Evolutionary conservation across 2,329 filamentous ascomycete species (phyloP), one percentile per base, ranked within the genome.

Genomic region (Aspergillus tanneri): DNA sequence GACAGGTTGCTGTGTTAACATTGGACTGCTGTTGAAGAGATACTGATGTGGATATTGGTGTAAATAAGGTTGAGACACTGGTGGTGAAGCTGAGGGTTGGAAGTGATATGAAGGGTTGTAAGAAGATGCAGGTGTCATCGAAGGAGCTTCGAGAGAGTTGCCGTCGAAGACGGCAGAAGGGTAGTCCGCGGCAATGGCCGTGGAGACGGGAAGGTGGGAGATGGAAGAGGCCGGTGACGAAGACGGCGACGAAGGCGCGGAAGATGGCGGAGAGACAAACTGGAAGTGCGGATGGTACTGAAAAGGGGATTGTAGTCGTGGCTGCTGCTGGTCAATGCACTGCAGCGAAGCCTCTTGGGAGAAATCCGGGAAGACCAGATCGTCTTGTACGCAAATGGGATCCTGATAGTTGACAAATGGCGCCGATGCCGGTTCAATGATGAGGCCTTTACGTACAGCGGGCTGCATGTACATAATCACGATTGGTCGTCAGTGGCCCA

Each of bases 361-460:
- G 32, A 62, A 59, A 23, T 69, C 65, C 30, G 64, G 61, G 43
- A 66, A 57, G 35, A 63, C 61, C 40, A 66, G 66, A 48, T 70
- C 65, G 63, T 71, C 68, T 65, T 70, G 67, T 62, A 71, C 67
- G 54, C 56, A 63, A 54, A 68, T 59, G 47, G 62, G 51, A 47
- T 66, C 64, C 47, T 62, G 52, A 49, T 61, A 58, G 58, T 61
- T 62, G 54, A 57, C 30, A 45, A 55, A 55, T 36, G 55, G 42
- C 44, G 50, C 30, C 41, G 55, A 53, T 23, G 61, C 49, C 55
- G 66, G 64, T 62, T 68, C 67, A 52, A 62, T 69, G 66, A 70
- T 68, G 65, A 68, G 63, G 67, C 60, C 67, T 65, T 71, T 71
- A 69, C 68, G 68, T 71, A 57, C 52, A n/a, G 56, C 51, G 50